phyloP scores from a whole-genome alignment of 441 rosid species.

The Flueggea neowawraea region DNA sequence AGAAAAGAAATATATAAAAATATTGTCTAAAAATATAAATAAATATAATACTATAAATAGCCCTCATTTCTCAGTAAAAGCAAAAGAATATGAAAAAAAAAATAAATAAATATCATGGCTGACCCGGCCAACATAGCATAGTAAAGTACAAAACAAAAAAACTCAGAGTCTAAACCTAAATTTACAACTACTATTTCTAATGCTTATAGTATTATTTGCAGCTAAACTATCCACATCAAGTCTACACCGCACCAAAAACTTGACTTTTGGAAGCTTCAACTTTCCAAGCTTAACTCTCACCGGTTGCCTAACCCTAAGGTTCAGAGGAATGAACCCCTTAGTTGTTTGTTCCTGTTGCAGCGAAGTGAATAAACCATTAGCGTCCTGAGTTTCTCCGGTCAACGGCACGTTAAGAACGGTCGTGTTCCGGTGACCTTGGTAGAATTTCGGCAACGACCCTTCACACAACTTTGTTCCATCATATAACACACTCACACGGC shows the following conservation, averaged over 20 bases:
- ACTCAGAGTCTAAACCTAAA: slow-evolving; percentile 55
- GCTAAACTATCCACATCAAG: slow-evolving; percentile 52
- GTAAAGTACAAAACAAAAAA: background rate
- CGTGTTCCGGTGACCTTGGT: slow-evolving; percentile 86
- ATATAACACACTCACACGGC: slow-evolving; percentile 60
- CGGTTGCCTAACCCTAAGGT: slow-evolving; percentile 69
- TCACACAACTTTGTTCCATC: slow-evolving; percentile 43
- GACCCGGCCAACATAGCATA: too few relatives aligned
- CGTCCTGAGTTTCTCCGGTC: slow-evolving; percentile 57
- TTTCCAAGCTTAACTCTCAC: slow-evolving; percentile 80
- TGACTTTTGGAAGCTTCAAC: slow-evolving; percentile 65
- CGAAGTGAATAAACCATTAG: slow-evolving; percentile 27
- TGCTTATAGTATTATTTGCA: slow-evolving; percentile 37
- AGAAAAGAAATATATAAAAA: too few relatives aligned
- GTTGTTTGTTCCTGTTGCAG: slow-evolving; percentile 38
- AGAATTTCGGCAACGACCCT: slow-evolving; percentile 84
- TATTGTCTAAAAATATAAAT: too few relatives aligned
- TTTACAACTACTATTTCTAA: slow-evolving; percentile 65
- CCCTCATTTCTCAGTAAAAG: too few relatives aligned
- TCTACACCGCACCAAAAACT: slow-evolving; percentile 56
- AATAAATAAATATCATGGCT: too few relatives aligned
- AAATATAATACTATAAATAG: too few relatives aligned
- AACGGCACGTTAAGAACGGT: slow-evolving; percentile 55
- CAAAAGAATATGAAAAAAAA: too few relatives aligned
- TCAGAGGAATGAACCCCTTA: slow-evolving; percentile 61